Percentiles rank a stretch among this genome's conserved stretches.
Conservation (phyloP, 2,329 filamentous ascomycete species). For the Byssochlamys sp. region DNA sequence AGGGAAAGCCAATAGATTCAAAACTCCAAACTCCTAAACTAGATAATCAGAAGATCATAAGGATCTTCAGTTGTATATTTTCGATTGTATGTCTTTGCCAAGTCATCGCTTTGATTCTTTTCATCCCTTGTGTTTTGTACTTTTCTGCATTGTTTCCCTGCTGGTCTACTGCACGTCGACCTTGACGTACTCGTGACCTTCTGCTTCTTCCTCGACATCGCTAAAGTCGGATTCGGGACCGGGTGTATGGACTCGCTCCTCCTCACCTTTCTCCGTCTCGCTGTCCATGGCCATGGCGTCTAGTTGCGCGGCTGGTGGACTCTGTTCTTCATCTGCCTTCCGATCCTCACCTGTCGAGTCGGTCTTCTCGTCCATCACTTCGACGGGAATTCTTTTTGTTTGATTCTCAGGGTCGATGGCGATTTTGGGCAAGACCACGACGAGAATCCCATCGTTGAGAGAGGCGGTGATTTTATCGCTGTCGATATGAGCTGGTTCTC, state of each 20-base stretch:
- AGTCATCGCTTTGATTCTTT: not conserved
- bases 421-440: slow-evolving; percentile 66
- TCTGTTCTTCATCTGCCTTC: slow-evolving; percentile 2
- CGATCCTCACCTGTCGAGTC: slow-evolving; percentile 12
- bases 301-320: slow-evolving; percentile 3
- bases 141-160: not conserved
- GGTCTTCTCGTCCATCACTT: slow-evolving; percentile 21
- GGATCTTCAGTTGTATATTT: slow-evolving; percentile 7
- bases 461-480: slow-evolving; percentile 60
- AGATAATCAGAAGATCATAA: not conserved
- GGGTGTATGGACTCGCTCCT: not conserved
- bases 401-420: slow-evolving; percentile 42
- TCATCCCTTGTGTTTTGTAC: not conserved
- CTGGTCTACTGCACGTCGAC: slow-evolving; percentile 9
- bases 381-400: slow-evolving; percentile 34
- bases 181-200: slow-evolving; percentile 14
- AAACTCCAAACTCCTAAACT: not conserved
- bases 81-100: not conserved
- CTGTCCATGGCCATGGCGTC: slow-evolving; percentile 15
- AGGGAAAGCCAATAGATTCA: not conserved
- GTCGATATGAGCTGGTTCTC: slow-evolving; percentile 54
- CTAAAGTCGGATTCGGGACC: slow-evolving; percentile 11
- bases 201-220: slow-evolving; percentile 11
- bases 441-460: slow-evolving; percentile 67
- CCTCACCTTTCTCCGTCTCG: slow-evolving; percentile 13